Conservation (phyloP, 1,284 basidiomycete species). For the Ganoderma multipileum region DNA sequence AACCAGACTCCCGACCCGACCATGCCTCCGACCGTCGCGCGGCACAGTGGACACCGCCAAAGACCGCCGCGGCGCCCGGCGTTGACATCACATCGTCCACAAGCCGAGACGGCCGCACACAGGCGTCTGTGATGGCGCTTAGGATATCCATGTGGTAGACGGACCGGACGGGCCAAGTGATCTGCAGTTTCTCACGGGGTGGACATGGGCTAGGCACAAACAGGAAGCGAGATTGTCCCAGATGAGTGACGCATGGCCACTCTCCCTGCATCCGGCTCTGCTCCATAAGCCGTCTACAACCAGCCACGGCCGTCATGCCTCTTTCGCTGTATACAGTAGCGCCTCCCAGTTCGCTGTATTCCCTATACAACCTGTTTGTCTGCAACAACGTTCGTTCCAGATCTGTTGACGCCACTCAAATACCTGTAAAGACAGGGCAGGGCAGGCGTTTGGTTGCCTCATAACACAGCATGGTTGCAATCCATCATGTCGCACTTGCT, state of each 20-base stretch:
- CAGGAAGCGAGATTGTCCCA: not conserved
- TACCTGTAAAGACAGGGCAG: not conserved
- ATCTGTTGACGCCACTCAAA: not conserved
- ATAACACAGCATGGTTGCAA: constrained; percentile 28
- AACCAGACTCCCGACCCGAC: not conserved
- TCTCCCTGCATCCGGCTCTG: no score
- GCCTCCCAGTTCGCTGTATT: not conserved
- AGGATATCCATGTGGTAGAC: not conserved
- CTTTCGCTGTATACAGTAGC: no score
- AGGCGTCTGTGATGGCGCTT: not conserved
- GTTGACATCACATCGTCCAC: not conserved
- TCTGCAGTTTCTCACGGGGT: constrained; percentile 19
- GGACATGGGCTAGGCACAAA: no score
- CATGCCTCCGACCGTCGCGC: not conserved
- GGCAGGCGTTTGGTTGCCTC: constrained; percentile 7
- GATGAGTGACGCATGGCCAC: not conserved
- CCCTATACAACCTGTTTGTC: not conserved
- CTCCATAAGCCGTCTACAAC: not conserved
- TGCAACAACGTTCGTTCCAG: not conserved
- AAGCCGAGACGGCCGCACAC: not conserved
- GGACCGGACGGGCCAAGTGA: constrained; percentile 7
- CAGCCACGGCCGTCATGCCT: no score
- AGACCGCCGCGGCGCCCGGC: no score
- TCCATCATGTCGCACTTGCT: constrained; percentile 32
- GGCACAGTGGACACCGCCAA: not conserved